Evolutionary conservation across 345 rosid genomes (phyloP), one percentile per base, ranked within the genome.

Genomic region (Combretum micranthum): DNA sequence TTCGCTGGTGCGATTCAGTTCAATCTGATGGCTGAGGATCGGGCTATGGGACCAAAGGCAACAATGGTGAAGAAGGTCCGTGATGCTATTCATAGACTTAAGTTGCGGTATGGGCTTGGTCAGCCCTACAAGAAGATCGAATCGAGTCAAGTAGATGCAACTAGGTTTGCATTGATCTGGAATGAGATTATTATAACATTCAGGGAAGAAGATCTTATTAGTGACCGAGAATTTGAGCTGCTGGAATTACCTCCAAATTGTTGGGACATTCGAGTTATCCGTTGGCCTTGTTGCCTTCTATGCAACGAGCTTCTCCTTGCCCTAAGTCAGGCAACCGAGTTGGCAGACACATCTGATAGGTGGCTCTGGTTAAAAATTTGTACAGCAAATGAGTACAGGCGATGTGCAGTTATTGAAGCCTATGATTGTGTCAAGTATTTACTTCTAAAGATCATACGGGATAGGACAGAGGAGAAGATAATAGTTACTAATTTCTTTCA

Each of bases 1-100:
- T 91, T 91, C 58, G 80, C 98, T 43, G 76, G 90, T 73, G 96
- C 96, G 32, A 45, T 91, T 86, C 98, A 91, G 63, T 91, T 91
- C 71, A 88, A 87, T 74, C 85, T 91, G 53, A 83, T 81, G 86
- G 80, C 98, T 1, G 98, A 79, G 66, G 84, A 85, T 56, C 84
- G 65, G 56, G 61, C 50, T 26, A 55, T 48, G 47, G 60, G 70
- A 58, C 67, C 87, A 32, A 75, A 84, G 60, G 82, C 64, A 55
- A 85, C 90, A 26, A 44, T 88, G 62, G 80, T 85, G 69, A 88
- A 70, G 80, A 91, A 85, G 84, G 65, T 72, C 21, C 81, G 88
- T 3, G 96, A 91, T 68, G 86, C 94, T 37, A 79, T 87, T 57
- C 94, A 69, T 64, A 72, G 94, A 55, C 59, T 87, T 61, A 82